Conservation (phyloP, 1,139 yeast genomes). For the Saccharomyces hybrid region DNA sequence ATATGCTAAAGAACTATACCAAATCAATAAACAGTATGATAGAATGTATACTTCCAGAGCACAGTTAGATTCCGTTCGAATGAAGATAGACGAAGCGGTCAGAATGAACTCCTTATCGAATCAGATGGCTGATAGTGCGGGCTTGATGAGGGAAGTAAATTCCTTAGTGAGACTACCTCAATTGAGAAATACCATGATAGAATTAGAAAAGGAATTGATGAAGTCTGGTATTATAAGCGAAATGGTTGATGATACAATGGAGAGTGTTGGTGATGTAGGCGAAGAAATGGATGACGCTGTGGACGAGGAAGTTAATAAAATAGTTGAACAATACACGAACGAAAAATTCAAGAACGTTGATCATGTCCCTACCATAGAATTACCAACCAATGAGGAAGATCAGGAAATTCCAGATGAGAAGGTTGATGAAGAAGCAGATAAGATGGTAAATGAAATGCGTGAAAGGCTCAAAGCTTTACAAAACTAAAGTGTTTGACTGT, state of each 20-base stretch:
- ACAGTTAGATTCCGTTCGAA: slow-evolving; percentile 72
- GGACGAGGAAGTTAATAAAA: slow-evolving; percentile 59
- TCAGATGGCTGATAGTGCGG: slow-evolving; percentile 71
- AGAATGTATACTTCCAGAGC: slow-evolving; percentile 77
- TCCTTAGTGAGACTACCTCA: slow-evolving; percentile 72
- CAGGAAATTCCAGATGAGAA: slow-evolving; percentile 53
- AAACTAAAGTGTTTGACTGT: slow-evolving; percentile 35
- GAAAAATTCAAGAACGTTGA: slow-evolving; percentile 44
- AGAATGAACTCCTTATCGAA: slow-evolving; percentile 78
- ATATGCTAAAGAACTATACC: slow-evolving; percentile 76
- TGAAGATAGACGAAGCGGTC: slow-evolving; percentile 91
- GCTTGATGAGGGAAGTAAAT: slow-evolving; percentile 85
- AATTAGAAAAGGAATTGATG: slow-evolving; percentile 77
- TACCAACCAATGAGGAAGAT: slow-evolving; percentile 37
- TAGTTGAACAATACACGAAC: slow-evolving; percentile 45
- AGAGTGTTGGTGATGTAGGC: slow-evolving; percentile 58
- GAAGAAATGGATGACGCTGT: slow-evolving; percentile 61
- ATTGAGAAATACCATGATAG: slow-evolving; percentile 77
- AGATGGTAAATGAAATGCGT: slow-evolving; percentile 76
- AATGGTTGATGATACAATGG: slow-evolving; percentile 89
- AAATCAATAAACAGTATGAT: slow-evolving; percentile 64
- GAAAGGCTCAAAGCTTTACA: slow-evolving; percentile 83
- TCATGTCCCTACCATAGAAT: slow-evolving; percentile 41
- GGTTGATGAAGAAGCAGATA: slow-evolving; percentile 64
- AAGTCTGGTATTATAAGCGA: slow-evolving; percentile 90